Conservation (phyloP, 2,329 filamentous ascomycete genomes). For the Pseudodiploospora longispora region DNA sequence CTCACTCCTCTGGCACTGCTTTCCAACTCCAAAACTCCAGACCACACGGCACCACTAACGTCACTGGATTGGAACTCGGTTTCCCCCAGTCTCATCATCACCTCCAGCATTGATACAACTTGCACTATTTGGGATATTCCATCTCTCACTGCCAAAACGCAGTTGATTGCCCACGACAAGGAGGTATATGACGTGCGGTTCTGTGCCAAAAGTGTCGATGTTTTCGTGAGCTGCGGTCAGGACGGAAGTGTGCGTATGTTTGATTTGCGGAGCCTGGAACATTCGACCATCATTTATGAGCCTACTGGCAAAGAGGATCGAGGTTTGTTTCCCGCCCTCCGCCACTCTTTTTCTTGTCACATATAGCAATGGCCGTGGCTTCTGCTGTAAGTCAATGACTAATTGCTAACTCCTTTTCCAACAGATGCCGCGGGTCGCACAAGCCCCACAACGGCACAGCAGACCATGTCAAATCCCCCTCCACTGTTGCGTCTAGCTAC, state of each 20-base stretch:
- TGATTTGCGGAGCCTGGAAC: conserved; percentile 88
- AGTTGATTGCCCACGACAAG: conserved; percentile 97
- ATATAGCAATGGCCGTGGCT: neutral
- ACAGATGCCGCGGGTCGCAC: conserved; percentile 51
- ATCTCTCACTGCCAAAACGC: conserved; percentile 93
- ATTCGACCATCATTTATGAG: conserved; percentile 98
- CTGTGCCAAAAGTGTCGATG: conserved; percentile 96
- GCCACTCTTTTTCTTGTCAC: neutral
- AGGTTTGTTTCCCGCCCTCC: conserved; percentile 39
- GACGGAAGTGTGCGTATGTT: conserved; percentile 99
- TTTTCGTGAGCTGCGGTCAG: conserved; percentile 95
- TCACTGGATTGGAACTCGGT: conserved; percentile 98
- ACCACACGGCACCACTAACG: conserved; percentile 93
- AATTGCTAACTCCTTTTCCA: conserved; percentile 12
- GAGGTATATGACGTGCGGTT: conserved; percentile 98
- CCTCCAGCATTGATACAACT: conserved; percentile 96
- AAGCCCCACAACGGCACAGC: conserved; percentile 67
- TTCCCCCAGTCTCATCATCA: conserved; percentile 94
- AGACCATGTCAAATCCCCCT: conserved; percentile 68
- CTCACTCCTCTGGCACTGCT: conserved; percentile 85
- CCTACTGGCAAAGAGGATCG: conserved; percentile 78
- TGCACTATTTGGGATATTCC: conserved; percentile 99
- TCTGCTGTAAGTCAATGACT: neutral
- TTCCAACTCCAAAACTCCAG: conserved; percentile 96
- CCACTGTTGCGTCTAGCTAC: conserved; percentile 76